Base-by-base conservation (phyloP, 352 stramenopile genomes). In the Globisporangium camurandrum region DNA sequence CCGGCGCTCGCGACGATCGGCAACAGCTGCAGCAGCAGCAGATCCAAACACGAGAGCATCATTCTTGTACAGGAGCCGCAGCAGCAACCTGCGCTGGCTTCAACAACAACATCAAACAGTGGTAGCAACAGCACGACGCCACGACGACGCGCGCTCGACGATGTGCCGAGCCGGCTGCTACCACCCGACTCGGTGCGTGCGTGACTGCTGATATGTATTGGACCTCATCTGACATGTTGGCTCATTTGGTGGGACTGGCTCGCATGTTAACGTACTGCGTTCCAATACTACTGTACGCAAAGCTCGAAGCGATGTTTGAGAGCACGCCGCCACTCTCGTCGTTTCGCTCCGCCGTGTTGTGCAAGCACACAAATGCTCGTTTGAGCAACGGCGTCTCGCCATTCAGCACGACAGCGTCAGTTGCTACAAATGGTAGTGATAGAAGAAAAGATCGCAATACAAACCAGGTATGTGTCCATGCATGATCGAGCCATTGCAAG, bases 221-320 rank as follows among this genome's bases (percentile, higher is more conserved):
- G 11, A n/a, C 11, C 33, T 39, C 14, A 12, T 39, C 14, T 20
- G 33, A 39, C 8, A 39, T 12, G 14, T 20, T 39, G 33, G 33
- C 17, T 17, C 4, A 20, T 17, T 4, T 19, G 14, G 12, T 39
- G 33, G 33, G n/a, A n/a, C n/a, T n/a, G n/a, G n/a, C n/a, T n/a
- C n/a, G n/a, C n/a, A n/a, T n/a, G n/a, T n/a, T n/a, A n/a, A n/a
- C n/a, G n/a, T n/a, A n/a, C 17, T 20, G 36, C 36, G 14, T n/a
- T n/a, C n/a, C n/a, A n/a, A n/a, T n/a, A n/a, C n/a, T n/a, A n/a
- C n/a, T n/a, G n/a, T n/a, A n/a, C n/a, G n/a, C n/a, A n/a, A n/a
- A 86, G 75, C 55, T 87, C 4, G 67, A 77, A 39, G 62, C 65
- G 20, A 79, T 88, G 51, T 86, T 88, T 50, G 51, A 77, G n/a